phyloP scores from a whole-genome alignment of 2,329 filamentous ascomycete species.

The Macrophomina tecta region DNA sequence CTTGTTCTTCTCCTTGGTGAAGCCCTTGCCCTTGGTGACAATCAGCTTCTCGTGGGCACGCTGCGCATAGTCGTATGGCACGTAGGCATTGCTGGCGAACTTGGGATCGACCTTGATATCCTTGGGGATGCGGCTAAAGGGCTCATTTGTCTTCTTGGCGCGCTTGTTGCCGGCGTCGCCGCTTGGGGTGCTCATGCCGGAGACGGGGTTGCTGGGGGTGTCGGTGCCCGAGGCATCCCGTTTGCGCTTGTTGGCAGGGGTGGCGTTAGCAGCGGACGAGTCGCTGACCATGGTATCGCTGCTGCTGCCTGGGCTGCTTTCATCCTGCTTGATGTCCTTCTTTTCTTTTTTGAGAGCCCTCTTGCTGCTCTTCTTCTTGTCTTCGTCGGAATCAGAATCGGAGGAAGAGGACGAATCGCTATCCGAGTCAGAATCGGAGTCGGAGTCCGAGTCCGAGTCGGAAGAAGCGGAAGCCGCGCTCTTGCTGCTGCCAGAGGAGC shows the following conservation, averaged over 20 bases:
- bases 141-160: constrained; percentile 65
- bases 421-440: constrained; percentile 31
- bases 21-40: constrained; percentile 92
- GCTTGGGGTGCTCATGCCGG: constrained; percentile 32
- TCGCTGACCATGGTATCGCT: constrained; percentile 50
- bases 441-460: constrained; percentile 21
- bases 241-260: constrained; percentile 51
- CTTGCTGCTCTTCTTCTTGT: neutral
- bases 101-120: constrained; percentile 70
- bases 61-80: constrained; percentile 85
- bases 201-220: constrained; percentile 35
- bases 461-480: constrained; percentile 7
- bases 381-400: constrained; percentile 2
- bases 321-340: constrained; percentile 13
- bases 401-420: constrained; percentile 29
- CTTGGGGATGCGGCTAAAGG: constrained; percentile 78
- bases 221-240: constrained; percentile 43
- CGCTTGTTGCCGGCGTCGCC: constrained; percentile 37
- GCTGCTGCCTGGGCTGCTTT: constrained; percentile 34
- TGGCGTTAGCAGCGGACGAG: constrained; percentile 35
- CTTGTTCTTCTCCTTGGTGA: constrained; percentile 99
- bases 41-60: constrained; percentile 87
- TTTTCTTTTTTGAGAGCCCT: constrained; percentile 18
- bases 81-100: constrained; percentile 80
- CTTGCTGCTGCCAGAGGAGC: constrained; percentile 1